Base-by-base conservation (phyloP, 257 asterid genomes). In the Verbascum thapsus region DNA sequence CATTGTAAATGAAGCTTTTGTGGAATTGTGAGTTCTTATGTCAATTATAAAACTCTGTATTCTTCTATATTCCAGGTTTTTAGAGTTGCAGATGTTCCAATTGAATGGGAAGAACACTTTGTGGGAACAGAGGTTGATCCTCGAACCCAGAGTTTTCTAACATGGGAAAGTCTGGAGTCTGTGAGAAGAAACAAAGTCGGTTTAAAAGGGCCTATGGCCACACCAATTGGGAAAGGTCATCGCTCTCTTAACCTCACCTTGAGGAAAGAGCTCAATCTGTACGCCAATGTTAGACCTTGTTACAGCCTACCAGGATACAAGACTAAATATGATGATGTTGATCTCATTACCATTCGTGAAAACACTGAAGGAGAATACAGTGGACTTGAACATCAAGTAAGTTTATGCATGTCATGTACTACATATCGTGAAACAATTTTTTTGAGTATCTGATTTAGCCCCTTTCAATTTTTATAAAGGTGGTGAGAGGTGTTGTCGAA, bases 121-220 rank as follows among this genome's bases (percentile, higher is more conserved):
- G 98, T 91, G 39, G 96, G 98, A 73, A 78, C 57, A 10, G 94
- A 88, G 64, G 67, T 91, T 55, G 98, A 91, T 80, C 96, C 98
- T 47, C 79, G 95, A 77, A 91, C 98, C 47, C 95, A 91, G 74
- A 91, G 98, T 78, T 91, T 91, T 72, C 81, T 91, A 17, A 91
- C 98, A 64, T 91, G 96, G 96, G 98, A 91, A 68, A 91, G 96
- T 75, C 96, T 91, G 30, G 98, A 91, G 75, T 91, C 98, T 42
- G 90, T 91, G 61, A 74, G 96, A 47, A 64, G 35, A n/a, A 91
- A 91, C 72, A 91, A 85, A 75, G 85, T 91, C 72, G 98, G 98
- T 53, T 55, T 91, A 37, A 91, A 91, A 78, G 98, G 98, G 51
- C 98, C 98, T 18, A 91, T 91, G 98, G 98, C 98, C 53, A 91